phyloP scores from a whole-genome alignment of 768 basidiomycete genomes.

The Gloeophyllum trabeum region DNA sequence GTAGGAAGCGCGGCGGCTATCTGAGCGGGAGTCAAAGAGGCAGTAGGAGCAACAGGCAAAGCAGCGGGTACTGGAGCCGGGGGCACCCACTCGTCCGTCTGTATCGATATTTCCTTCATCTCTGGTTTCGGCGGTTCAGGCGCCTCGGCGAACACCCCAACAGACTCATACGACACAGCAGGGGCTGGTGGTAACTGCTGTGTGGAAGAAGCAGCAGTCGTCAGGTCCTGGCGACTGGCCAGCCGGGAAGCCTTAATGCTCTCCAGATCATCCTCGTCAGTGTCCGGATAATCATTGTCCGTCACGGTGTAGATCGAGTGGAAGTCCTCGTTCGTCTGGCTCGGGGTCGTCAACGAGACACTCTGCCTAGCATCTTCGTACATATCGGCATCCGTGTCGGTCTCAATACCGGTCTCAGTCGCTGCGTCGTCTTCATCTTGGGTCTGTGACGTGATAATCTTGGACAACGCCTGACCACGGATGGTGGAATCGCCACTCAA shows the following conservation, averaged over 20 bases:
- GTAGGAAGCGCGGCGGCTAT: slow-evolving; percentile 16
- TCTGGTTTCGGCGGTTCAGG: slow-evolving; percentile 41
- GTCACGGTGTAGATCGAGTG: slow-evolving; percentile 63
- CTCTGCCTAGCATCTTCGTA: slow-evolving; percentile 72
- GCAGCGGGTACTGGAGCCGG: slow-evolving; percentile 22
- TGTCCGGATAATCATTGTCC: slow-evolving; percentile 55
- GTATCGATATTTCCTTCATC: slow-evolving; percentile 63
- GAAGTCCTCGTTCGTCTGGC: slow-evolving; percentile 54
- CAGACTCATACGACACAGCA: slow-evolving; percentile 10
- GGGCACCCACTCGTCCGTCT: slow-evolving; percentile 67
- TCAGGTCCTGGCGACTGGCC: slow-evolving; percentile 11
- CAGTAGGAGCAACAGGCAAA: slow-evolving; percentile 5
- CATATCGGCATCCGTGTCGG: slow-evolving; percentile 59
- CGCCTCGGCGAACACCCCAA: background rate
- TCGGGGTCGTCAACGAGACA: slow-evolving; percentile 48
- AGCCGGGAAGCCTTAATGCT: slow-evolving; percentile 63
- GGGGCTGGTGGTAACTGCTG: slow-evolving; percentile 3
- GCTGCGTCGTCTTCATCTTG: slow-evolving; percentile 27
- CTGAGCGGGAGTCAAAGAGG: slow-evolving; percentile 18
- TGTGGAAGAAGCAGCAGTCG: slow-evolving; percentile 18
- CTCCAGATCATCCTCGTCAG: slow-evolving; percentile 58
- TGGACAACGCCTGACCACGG: slow-evolving; percentile 8
- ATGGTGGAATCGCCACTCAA: slow-evolving; percentile 20
- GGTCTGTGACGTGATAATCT: slow-evolving; percentile 6
- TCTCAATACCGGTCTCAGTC: slow-evolving; percentile 57